Conservation (phyloP, 2,329 filamentous ascomycete genomes). For the Cytospora piceae region DNA sequence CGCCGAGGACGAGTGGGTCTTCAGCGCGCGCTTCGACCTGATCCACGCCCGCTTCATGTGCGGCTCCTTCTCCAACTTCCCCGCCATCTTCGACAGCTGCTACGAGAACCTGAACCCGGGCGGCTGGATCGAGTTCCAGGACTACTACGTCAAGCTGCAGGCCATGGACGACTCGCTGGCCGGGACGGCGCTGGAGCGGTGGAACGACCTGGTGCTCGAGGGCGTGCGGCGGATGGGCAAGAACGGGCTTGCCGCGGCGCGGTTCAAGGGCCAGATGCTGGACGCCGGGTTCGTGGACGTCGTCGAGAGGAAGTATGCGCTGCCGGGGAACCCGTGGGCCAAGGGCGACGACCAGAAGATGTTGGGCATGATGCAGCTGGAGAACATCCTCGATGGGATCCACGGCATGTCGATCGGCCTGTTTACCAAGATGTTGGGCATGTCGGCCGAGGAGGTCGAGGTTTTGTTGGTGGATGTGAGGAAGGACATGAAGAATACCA, state of each 20-base stretch:
- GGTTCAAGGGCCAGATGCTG: constrained; percentile 33
- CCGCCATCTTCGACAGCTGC: constrained; percentile 28
- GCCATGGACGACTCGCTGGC: constrained; percentile 31
- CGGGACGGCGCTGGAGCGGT: constrained; percentile 33
- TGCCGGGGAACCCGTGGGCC: constrained; percentile 44
- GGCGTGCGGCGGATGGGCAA: constrained; percentile 27
- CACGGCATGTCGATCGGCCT: constrained; percentile 40
- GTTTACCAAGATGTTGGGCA: constrained; percentile 39
- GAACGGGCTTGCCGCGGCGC: constrained; percentile 18
- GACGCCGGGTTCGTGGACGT: constrained; percentile 41
- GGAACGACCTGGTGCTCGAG: constrained; percentile 32
- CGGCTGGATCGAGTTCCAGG: constrained; percentile 35
- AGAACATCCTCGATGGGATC: constrained; percentile 40
- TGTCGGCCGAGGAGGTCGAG: constrained; percentile 40
- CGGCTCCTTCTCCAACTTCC: constrained; percentile 30
- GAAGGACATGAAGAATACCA: constrained; percentile 37
- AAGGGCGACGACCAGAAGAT: constrained; percentile 42
- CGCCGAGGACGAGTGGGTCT: constrained; percentile 35
- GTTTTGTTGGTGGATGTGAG: constrained; percentile 39
- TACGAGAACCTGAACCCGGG: constrained; percentile 34
- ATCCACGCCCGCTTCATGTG: constrained; percentile 34
- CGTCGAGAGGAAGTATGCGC: constrained; percentile 37
- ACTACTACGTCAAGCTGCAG: constrained; percentile 32
- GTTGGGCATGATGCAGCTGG: constrained; percentile 42
- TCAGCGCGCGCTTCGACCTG: constrained; percentile 34